Base-by-base conservation (phyloP, 2,329 filamentous ascomycete species). In the Sclerotinia spermophila region DNA sequence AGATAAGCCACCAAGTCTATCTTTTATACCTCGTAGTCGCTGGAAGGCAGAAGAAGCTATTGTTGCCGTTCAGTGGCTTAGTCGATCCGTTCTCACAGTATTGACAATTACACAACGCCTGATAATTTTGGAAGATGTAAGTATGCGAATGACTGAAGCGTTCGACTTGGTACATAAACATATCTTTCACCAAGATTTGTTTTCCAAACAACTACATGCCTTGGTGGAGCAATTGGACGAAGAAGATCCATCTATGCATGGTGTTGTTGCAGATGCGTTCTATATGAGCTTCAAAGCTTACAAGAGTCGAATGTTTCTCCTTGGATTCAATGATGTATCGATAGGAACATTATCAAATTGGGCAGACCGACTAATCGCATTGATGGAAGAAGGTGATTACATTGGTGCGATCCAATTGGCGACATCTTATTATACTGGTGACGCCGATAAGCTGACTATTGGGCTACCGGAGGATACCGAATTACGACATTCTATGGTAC, bases 301-400 rank as follows among this genome's bases (percentile, higher is more conserved):
- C 82, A 99, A 98, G 80, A 94, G 96, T 7, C 88, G 95, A 42
- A 84, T 97, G 48, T 99, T 99, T 78, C 83, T 98, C 5, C 85
- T 99, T 13, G 94, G 96, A n/a, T 94, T 95, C 82, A 96, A 95
- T 78, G 95, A 98, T 78, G 84, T 97, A 55, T 93, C 93, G 0
- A 92, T 98, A 62, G 96, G 96, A 2, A 92, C 92, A 6, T 82
- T 99, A 45, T 98, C 96, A 0, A 99, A 99, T 76, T 99, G 96
- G 96, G 95, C 96, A 3, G 96, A 99, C 80, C 87, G 96, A 55
- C 84, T 99, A 27, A 89, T 97, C 74, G 94, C 95, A 0, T 85
- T 98, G 75, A 97, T 99, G 92, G 94, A 98, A 79, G 89, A 94
- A 70, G 96, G 96, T n/a, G 94, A 98, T 80, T 97, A 97, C 78